Evolutionary conservation across 768 basidiomycete genomes (phyloP), one percentile per base, ranked within the genome.

Genomic region (Boletus subparvulus): DNA sequence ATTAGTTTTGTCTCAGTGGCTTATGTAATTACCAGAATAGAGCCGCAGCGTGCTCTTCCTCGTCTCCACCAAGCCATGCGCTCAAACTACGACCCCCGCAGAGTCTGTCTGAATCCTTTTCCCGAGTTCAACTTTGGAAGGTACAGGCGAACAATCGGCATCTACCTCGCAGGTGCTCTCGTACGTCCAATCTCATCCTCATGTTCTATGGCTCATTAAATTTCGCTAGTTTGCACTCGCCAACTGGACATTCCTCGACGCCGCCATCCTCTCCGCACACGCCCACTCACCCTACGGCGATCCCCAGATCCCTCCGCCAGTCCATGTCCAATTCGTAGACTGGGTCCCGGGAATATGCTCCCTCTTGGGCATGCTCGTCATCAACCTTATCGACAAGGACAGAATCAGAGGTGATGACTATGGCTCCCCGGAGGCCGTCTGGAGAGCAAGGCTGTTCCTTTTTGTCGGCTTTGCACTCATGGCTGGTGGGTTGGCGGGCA

Each of bases 341-440:
- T 99, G 97, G 97, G 78, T 97, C n/a, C 94, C 96, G 0, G 96
- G 95, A 21, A 84, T 98, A 63, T 94, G 88, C 73, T 93, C 92
- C 8, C 82, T 97, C 32, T 75, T 98, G 13, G 97, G 96, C 19
- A 94, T 95, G 80, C 74, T 98, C 60, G 80, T 97, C 73, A 85
- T 96, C 74, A 94, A 94, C 72, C 71, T 97, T 54, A 94, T 98
- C 65, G 94, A 99, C 78, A 98, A 98, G 77, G 90, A 93, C 63
- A 81, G 91, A 33, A 80, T 98, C 49, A 78, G 82, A 14, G 88
- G 88, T 0, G 88, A 92, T 10, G 91, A 88, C 55, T 91, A 87
- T 65, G 90, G 90, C 4, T 90, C 94, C 65, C 79, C 91, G 0
- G 77, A 85, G 1, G 89, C 92, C 4, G 93, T 97, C 16, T 97